These are phyloP conservation scores for Epichloe elymi DNA, from an alignment of 2,329 filamentous ascomycete species.

Conservation along the genomic window DNA sequence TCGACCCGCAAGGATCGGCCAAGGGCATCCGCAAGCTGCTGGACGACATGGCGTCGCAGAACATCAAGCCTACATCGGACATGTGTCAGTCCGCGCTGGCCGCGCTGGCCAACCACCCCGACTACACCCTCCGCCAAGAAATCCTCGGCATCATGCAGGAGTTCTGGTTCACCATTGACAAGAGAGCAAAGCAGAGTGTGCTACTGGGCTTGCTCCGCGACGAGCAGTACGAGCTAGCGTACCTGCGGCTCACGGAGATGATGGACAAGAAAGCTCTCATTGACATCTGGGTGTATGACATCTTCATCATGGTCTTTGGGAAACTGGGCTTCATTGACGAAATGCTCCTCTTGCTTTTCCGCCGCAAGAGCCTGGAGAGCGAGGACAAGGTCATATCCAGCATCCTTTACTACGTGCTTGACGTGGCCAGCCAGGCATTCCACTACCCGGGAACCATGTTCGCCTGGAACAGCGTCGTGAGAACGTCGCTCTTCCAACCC, in stretches of 20 bases:
- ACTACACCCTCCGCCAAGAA: conserved; percentile 61
- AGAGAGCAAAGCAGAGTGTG: conserved; percentile 52
- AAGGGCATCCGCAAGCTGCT: conserved; percentile 50
- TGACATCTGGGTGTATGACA: conserved; percentile 63
- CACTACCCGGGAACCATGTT: conserved; percentile 53
- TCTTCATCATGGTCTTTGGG: conserved; percentile 61
- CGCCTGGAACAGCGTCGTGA: conserved; percentile 58
- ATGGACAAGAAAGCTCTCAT: conserved; percentile 39
- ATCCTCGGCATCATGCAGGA: conserved; percentile 62
- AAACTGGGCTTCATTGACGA: conserved; percentile 66
- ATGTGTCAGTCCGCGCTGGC: conserved; percentile 61
- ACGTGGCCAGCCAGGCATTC: conserved; percentile 51
- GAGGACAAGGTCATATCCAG: conserved; percentile 29
- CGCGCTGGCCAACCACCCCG: conserved; percentile 70
- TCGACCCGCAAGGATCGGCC: conserved; percentile 53
- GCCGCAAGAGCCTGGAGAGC: conserved; percentile 28
- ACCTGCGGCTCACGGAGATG: conserved; percentile 58
- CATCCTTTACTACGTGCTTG: conserved; percentile 62
- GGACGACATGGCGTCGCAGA: conserved; percentile 53
- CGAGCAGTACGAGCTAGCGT: conserved; percentile 67
- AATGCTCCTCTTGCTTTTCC: conserved; percentile 53
- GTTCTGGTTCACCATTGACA: conserved; percentile 43
- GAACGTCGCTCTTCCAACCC: conserved; percentile 23
- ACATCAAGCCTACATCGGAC: conserved; percentile 48
- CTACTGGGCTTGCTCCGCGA: conserved; percentile 67